Base-by-base conservation (phyloP, 2,329 filamentous ascomycete species). In the Chrysoporthe austroafricana region DNA sequence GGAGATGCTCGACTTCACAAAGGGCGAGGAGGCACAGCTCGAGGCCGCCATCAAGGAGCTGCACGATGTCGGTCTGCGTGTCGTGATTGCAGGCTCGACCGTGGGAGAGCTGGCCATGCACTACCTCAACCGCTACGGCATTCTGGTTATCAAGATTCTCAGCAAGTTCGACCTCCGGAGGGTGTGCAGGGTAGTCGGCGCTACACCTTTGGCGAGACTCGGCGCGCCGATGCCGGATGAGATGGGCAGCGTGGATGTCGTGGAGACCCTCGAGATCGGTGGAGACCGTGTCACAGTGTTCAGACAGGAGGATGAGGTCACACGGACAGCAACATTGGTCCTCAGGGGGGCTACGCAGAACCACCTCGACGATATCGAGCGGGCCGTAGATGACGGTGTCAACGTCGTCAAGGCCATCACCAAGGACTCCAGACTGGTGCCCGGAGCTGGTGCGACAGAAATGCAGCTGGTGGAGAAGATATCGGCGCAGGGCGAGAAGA, bases 141-240 rank as follows among this genome's bases (percentile, higher is more conserved):
- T 99, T 73, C 88, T 99, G 60, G 90, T 96, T 76, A 95, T 99
- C 85, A 97, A 97, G 82, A 91, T 99, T 73, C 89, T 98, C 75
- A 97, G 94, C 83, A 99, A 99, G 82, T 99, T 98, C 76, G 96
- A 99, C 82, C 89, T 99, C 70, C 91, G 96, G 74, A 89, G 96
- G 76, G 85, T 98, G 75, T 99, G 96, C 86, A 91, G 96, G 71
- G 96, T 99, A 34, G 95, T 98, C 63, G 95, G 95, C 71, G 96
- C 96, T 66, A 97, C 96, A 16, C 96, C 96, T n/a, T 87, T 99
- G 70, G 96, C 96, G 64, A 91, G 96, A 74, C 86, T 99, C 60
- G 96, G 96, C 72, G 96, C 96, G 18, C 96, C 96, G 57, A 99
- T 99, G 96, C 96, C 96, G n/a, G 96, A 99, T 74, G 96, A 99